phyloP scores from a whole-genome alignment of 495 filamentous ascomycete species.

The Lepidopterella palustris region DNA sequence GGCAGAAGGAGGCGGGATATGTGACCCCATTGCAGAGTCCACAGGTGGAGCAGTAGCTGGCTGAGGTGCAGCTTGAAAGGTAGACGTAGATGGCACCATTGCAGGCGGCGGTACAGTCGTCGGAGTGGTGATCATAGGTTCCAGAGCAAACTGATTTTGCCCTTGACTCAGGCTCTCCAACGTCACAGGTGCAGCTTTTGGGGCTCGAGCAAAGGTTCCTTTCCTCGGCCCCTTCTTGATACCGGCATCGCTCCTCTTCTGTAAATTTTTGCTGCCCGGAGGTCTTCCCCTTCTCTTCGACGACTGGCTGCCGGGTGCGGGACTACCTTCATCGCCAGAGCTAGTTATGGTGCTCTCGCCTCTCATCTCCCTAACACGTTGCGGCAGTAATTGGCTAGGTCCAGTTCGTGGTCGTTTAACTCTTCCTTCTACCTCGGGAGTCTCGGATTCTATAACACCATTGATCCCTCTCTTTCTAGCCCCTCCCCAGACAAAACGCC shows the following conservation, averaged over 20 bases:
- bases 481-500: conserved; percentile 23
- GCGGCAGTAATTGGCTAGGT: conserved; percentile 12
- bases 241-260: conserved; percentile 32
- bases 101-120: conserved; percentile 2
- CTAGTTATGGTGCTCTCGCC: conserved; percentile 30
- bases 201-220: not conserved
- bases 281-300: conserved; percentile 30
- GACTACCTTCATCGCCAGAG: conserved; percentile 26
- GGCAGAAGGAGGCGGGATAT: not conserved
- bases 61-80: conserved; percentile 25
- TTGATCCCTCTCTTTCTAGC: conserved; percentile 25
- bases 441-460: conserved; percentile 14
- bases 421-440: conserved; percentile 25
- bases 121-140: conserved; percentile 4
- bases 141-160: conserved; percentile 24
- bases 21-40: not conserved
- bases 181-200: conserved; percentile 7
- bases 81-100: conserved; percentile 2
- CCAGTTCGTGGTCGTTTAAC: conserved; percentile 14
- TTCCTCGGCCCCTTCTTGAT: conserved; percentile 38
- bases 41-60: conserved; percentile 1
- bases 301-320: not conserved
- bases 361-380: conserved; percentile 35
- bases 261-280: conserved; percentile 35
- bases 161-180: conserved; percentile 24